Evolutionary conservation across 371 early-diverging fungal species (phyloP).

Genomic region (Actinomortierella ambigua): DNA sequence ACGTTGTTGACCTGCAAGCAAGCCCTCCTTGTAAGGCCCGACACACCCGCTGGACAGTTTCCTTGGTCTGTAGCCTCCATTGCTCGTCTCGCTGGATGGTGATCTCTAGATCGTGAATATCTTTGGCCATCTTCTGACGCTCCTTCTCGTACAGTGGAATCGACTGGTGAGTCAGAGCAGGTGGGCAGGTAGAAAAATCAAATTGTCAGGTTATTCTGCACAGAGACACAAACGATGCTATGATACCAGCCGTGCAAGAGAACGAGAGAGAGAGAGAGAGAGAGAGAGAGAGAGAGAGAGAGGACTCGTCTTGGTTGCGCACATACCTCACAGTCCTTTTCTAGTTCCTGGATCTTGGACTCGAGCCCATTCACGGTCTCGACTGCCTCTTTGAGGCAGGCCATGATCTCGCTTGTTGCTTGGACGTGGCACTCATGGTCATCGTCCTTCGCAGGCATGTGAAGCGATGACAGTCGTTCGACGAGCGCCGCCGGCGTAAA

Average conservation of each 20-base stretch:
- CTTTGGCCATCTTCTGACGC: slow-evolving; percentile 13
- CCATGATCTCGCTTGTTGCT: slow-evolving; percentile 8
- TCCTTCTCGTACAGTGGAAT: slow-evolving; percentile 31
- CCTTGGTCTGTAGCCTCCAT: slow-evolving; percentile 15
- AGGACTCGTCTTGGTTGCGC: neutral
- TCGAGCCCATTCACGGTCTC: slow-evolving; percentile 21
- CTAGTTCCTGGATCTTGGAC: slow-evolving; percentile 27
- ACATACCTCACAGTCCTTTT: slow-evolving; percentile 33
- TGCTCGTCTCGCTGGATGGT: slow-evolving; percentile 16
- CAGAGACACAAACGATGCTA: no score
- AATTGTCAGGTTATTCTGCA: no score
- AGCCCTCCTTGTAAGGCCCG: no score
- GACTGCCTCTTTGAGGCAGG: slow-evolving; percentile 26
- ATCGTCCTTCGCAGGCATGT: no score
- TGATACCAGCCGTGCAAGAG: neutral
- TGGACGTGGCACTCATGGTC: neutral
- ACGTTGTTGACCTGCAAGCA: no score
- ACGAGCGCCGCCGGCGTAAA: no score
- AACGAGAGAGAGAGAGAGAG: neutral
- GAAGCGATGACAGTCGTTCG: no score
- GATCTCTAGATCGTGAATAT: slow-evolving; percentile 22
- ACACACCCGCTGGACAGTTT: no score
- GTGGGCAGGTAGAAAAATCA: neutral
- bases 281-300: neutral
- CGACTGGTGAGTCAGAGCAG: slow-evolving; percentile 13